Conservation (phyloP, 352 stramenopile species). For the Peronospora destructor region DNA sequence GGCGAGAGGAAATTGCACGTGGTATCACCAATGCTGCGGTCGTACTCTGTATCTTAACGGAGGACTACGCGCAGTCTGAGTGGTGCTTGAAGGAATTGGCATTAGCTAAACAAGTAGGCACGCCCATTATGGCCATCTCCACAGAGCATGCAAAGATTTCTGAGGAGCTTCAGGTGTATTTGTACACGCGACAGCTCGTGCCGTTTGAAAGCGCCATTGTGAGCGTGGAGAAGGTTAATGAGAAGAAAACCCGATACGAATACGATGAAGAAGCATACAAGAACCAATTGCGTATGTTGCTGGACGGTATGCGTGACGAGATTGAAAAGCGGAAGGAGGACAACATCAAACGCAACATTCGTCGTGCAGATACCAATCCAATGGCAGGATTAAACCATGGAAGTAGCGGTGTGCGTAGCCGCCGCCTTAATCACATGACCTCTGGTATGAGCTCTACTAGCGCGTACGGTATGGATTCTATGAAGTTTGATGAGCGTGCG, state of each 20-base stretch:
- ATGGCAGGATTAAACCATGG: slow-evolving; percentile 15
- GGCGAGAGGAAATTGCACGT: slow-evolving; percentile 73
- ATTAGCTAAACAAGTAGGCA: slow-evolving; percentile 75
- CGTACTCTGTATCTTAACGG: slow-evolving; percentile 71
- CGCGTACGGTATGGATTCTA: slow-evolving; percentile 32
- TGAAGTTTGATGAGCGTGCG: slow-evolving; percentile 41
- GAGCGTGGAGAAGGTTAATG: slow-evolving; percentile 35
- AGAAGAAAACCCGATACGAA: slow-evolving; percentile 42
- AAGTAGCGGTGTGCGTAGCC: slow-evolving; percentile 10
- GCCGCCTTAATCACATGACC: slow-evolving; percentile 19
- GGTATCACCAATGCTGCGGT: slow-evolving; percentile 65
- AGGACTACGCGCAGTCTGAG: slow-evolving; percentile 69
- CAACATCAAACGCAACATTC: slow-evolving; percentile 50
- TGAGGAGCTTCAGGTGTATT: slow-evolving; percentile 79
- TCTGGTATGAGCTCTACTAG: slow-evolving; percentile 28
- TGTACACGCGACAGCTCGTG: slow-evolving; percentile 79
- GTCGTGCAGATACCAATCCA: slow-evolving; percentile 32
- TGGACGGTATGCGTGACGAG: slow-evolving; percentile 74
- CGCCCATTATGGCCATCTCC: slow-evolving; percentile 70
- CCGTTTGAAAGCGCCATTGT: slow-evolving; percentile 69
- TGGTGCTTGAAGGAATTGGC: slow-evolving; percentile 79
- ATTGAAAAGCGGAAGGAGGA: slow-evolving; percentile 78
- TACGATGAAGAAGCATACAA: slow-evolving; percentile 72
- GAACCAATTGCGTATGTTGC: slow-evolving; percentile 54
- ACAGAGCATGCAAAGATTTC: slow-evolving; percentile 64